Conservation (phyloP, 805 yeast species). For the Saccharomycopsis malanga region DNA sequence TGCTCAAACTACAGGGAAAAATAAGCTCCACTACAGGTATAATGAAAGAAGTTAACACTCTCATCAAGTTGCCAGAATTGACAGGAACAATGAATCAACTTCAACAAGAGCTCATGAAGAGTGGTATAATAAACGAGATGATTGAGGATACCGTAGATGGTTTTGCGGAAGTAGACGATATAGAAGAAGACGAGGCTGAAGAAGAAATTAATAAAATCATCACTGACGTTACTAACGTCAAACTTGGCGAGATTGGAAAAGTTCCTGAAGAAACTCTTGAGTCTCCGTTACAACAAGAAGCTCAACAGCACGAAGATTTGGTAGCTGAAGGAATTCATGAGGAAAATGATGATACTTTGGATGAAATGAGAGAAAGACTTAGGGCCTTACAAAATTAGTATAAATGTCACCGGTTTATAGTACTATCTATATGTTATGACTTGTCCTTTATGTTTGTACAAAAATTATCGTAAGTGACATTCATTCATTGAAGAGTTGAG, state of each 20-base stretch:
- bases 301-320: conserved; percentile 31
- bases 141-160: conserved; percentile 80
- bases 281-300: conserved; percentile 26
- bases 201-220: conserved; percentile 59
- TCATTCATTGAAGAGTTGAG: no score
- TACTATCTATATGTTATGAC: no score
- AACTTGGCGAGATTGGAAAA: conserved; percentile 32
- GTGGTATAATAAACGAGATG: conserved; percentile 91
- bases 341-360: conserved; percentile 68
- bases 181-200: conserved; percentile 56
- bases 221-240: conserved; percentile 38
- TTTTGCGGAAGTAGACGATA: conserved; percentile 56
- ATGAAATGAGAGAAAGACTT: conserved; percentile 84
- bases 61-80: conserved; percentile 73
- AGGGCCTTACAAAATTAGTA: conserved; percentile 74
- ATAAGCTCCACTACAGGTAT: conserved; percentile 70
- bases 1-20: conserved; percentile 75
- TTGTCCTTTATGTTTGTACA: no score
- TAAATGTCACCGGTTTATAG: no score
- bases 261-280: conserved; percentile 23
- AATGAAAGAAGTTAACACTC: conserved; percentile 81
- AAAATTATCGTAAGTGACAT: no score
- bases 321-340: conserved; percentile 38
- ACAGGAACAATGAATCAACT: conserved; percentile 78
- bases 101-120: conserved; percentile 77